A percentile compares a stretch with the other conserved stretches of the same genome.
These are phyloP conservation scores for Saturnispora ahearnii DNA, from an alignment of 805 yeast species.

Conservation along the genomic window DNA sequence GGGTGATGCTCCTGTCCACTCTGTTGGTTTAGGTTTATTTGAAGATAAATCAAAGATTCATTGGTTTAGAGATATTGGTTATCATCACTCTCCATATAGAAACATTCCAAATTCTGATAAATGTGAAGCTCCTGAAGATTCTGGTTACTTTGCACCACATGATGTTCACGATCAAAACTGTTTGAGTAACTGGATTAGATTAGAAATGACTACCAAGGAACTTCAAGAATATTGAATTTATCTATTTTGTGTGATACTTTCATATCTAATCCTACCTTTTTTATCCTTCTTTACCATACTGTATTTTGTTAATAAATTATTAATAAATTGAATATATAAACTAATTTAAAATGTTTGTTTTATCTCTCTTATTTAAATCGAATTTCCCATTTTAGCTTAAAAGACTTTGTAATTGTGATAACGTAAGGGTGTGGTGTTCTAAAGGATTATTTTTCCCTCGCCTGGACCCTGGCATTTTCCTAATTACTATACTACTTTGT, in stretches of 20 bases:
- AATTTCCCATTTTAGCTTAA: not conserved
- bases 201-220: conserved; percentile 29
- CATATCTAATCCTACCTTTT: not conserved
- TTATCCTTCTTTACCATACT: not conserved
- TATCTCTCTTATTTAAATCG: not conserved
- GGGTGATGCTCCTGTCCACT: conserved; percentile 92
- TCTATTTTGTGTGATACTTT: not conserved
- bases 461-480: no score
- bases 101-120: conserved; percentile 66
- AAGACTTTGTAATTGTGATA: no score
- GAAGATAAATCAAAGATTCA: conserved; percentile 65
- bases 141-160: conserved; percentile 28
- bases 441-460: no score
- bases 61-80: conserved; percentile 84
- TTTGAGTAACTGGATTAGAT: conserved; percentile 29
- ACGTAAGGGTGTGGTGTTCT: no score
- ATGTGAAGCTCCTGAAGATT: conserved; percentile 32
- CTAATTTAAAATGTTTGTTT: not conserved
- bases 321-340: not conserved
- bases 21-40: conserved; percentile 63
- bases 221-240: conserved; percentile 22
- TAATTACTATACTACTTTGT: no score
- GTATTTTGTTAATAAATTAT: not conserved
- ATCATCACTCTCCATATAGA: conserved; percentile 62
- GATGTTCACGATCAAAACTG: conserved; percentile 29